phyloP scores from a whole-genome alignment of 768 basidiomycete genomes.

The Lenzites betulinus region DNA sequence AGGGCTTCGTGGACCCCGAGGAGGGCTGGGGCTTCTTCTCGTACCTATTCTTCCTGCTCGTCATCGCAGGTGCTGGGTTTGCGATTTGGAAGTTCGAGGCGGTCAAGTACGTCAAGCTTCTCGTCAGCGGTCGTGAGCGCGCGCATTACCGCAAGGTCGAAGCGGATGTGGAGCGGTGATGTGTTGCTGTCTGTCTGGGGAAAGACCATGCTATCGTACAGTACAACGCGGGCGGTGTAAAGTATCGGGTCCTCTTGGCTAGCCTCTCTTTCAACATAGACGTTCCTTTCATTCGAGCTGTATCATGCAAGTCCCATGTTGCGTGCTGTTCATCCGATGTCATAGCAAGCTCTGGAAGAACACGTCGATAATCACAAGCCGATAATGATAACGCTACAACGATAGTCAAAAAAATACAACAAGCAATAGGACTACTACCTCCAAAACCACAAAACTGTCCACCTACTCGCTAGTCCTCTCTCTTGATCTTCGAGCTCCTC shows the following conservation, averaged over 20 bases:
- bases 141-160: slow-evolving; percentile 23
- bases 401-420: slow-evolving; percentile 6
- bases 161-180: slow-evolving; percentile 17
- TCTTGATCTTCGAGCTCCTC: slow-evolving; percentile 28
- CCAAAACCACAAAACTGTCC: background rate
- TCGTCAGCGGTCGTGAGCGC: slow-evolving; percentile 35
- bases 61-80: slow-evolving; percentile 47
- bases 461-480: slow-evolving; percentile 11
- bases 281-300: background rate
- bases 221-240: background rate
- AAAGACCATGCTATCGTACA: background rate
- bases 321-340: no score
- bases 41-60: slow-evolving; percentile 32
- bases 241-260: background rate
- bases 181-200: background rate
- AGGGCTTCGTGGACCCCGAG: slow-evolving; percentile 9
- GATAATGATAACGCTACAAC: background rate
- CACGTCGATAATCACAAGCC: background rate
- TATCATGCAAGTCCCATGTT: background rate
- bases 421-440: background rate
- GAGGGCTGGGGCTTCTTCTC: slow-evolving; percentile 27
- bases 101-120: slow-evolving; percentile 44
- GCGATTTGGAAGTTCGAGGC: slow-evolving; percentile 54
- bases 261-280: background rate
- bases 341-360: background rate